phyloP scores from a whole-genome alignment of 192 early-diverging fungal species.

The Podila horticola region DNA sequence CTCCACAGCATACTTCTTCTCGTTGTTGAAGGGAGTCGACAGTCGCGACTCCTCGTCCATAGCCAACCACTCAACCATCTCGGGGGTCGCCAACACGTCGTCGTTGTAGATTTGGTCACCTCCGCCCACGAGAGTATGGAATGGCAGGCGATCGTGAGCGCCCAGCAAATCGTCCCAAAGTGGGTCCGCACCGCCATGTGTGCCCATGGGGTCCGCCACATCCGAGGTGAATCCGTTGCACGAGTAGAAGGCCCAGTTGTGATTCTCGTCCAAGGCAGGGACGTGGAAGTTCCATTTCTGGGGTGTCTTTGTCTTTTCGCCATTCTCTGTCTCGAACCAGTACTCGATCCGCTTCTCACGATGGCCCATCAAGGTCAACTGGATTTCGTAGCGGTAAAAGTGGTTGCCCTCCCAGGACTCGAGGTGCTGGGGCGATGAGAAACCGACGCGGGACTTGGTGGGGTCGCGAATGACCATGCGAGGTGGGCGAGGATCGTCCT shows the following conservation, averaged over 20 bases:
- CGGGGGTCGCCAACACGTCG: constrained; percentile 37
- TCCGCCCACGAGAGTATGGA: constrained; percentile 78
- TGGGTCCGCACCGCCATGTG: constrained; percentile 47
- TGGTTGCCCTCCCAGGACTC: constrained; percentile 41
- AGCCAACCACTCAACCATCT: constrained; percentile 39
- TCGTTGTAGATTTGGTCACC: constrained; percentile 82
- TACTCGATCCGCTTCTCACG: constrained; percentile 46
- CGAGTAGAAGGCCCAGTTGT: constrained; percentile 75
- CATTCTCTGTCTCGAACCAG: constrained; percentile 46
- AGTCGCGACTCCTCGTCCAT: constrained; percentile 57
- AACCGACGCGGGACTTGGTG: constrained; percentile 29
- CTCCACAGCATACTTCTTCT: constrained; percentile 64
- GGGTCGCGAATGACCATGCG: constrained; percentile 34
- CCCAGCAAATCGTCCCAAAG: constrained; percentile 75
- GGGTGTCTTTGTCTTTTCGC: constrained; percentile 5
- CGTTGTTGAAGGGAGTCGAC: constrained; percentile 61
- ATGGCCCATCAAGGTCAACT: constrained; percentile 25
- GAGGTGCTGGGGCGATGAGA: constrained; percentile 19
- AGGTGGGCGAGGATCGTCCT: constrained; percentile 17
- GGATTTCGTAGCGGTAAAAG: constrained; percentile 46
- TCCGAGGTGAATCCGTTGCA: constrained; percentile 79
- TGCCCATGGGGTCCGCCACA: constrained; percentile 53
- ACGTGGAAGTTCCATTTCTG: constrained; percentile 58
- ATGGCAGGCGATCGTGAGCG: constrained; percentile 65
- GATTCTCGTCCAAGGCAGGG: constrained; percentile 57